Conservation (phyloP, 2,329 filamentous ascomycete genomes). For the Neocatenulostroma microsporum region DNA sequence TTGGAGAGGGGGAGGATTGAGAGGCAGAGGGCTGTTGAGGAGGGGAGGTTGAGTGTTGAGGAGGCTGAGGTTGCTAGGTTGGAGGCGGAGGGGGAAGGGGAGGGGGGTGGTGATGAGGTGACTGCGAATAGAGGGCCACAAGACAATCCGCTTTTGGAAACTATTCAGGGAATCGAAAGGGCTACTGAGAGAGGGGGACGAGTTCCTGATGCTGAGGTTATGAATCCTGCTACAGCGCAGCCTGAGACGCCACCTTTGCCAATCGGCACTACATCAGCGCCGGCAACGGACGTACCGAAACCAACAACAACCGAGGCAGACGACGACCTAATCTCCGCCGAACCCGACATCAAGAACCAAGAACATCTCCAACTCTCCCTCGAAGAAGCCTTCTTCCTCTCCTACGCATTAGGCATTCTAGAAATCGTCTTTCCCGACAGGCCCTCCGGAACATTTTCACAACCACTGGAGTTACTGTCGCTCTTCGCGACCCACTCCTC, state of each 20-base stretch:
- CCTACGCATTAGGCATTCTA: constrained; percentile 70
- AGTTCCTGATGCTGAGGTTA: constrained; percentile 3
- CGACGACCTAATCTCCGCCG: constrained; percentile 4
- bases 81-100: constrained; percentile 11
- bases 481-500: constrained; percentile 43
- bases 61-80: too few species aligned
- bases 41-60: too few species aligned
- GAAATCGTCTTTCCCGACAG: constrained; percentile 40
- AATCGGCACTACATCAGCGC: not conserved
- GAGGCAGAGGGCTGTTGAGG: constrained; percentile 52
- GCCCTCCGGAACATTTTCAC: constrained; percentile 23
- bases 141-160: too few species aligned
- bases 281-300: too few species aligned
- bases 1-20: constrained; percentile 78
- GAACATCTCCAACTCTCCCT: constrained; percentile 89
- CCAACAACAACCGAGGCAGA: constrained; percentile 7
- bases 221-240: not conserved
- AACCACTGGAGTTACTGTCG: constrained; percentile 45
- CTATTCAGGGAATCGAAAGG: too few species aligned
- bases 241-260: not conserved
- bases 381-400: constrained; percentile 87
- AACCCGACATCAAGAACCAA: constrained; percentile 41
- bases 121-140: too few species aligned
- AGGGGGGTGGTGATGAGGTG: too few species aligned
- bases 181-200: constrained; percentile 1